phyloP scores from a whole-genome alignment of 345 rosid genomes.

The Hibiscus tridactylites region DNA sequence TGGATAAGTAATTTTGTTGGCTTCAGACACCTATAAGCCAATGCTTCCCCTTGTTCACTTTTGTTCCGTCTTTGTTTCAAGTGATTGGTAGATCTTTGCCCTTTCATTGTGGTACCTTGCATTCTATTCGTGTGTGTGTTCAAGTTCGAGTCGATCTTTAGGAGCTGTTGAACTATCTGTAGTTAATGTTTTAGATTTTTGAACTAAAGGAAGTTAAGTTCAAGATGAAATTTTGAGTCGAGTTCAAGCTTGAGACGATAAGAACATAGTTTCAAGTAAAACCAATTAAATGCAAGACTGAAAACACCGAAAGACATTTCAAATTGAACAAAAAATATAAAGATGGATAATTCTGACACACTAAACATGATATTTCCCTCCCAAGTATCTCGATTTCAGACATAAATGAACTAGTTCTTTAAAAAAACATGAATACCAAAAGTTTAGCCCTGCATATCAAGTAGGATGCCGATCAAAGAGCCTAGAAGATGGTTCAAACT shows the following conservation, averaged over 20 bases:
- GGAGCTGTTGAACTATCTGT: no score
- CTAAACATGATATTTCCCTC: neutral
- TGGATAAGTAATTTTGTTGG: no score
- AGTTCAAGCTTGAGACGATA: neutral
- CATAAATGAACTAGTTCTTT: slow-evolving; percentile 6
- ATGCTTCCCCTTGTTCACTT: neutral
- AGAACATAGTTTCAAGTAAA: neutral
- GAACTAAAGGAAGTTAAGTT: no score
- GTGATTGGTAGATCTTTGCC: no score
- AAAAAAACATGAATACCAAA: neutral
- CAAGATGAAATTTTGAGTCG: neutral
- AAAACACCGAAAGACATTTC: neutral
- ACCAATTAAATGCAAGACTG: neutral
- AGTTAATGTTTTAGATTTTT: no score
- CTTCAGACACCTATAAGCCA: neutral
- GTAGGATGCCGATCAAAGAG: neutral
- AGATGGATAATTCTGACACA: slow-evolving; percentile 3
- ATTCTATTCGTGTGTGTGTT: no score
- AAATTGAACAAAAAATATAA: neutral
- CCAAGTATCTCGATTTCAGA: neutral
- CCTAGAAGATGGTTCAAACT: neutral
- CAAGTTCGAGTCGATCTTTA: no score
- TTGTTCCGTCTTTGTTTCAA: neutral
- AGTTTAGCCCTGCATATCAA: neutral
- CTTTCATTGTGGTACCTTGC: no score